Base-by-base conservation (phyloP, 352 stramenopile species). In the Globisporangium apiculatum region DNA sequence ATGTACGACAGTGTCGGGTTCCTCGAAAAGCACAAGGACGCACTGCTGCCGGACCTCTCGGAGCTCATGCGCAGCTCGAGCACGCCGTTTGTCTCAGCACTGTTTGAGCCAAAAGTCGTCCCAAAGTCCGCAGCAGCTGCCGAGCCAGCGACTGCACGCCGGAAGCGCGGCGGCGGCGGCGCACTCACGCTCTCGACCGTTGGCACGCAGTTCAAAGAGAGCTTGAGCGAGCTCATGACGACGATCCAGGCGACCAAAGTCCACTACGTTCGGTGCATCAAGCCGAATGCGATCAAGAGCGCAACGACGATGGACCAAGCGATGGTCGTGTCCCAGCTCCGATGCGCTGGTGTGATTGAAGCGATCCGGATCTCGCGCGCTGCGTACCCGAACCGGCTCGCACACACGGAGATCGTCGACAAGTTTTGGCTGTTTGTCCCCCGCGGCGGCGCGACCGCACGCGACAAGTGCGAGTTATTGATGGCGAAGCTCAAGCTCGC, bases 241-340 rank as follows among this genome's bases (percentile, higher is more conserved):
- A 97, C 91, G 42, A 94, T 99, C 38, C 90, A 98, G 63, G 76
- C 76, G 6, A 99, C 95, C 0, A 87, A 97, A 55, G 95, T 98
- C 14, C 97, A 99, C 67, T 99, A 99, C 65, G 96, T 99, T 51
- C 87, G 97, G 43, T 99, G 97, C 73, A 98, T 99, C 59, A 99
- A 99, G 79, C 97, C 97, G 0, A 99, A 99, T 74, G 87, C 97
- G 68, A 88, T 96, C 40, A 97, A 99, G 67, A 97, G 97, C 64
- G 58, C 85, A 7, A 74, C 62, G 0, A 70, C 57, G n/a, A 91
- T 99, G 78, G 94, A 97, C 49, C 73, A 97, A 42, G 74, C 86
- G 24, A 92, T 98, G 76, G 85, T 98, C 6, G 88, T 98, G 12
- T 91, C 98, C 38, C 97, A 99, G 76, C 65, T 99, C 12, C 82